These are phyloP conservation scores for Globisporangium solare DNA, from an alignment of 352 stramenopile genomes.

Conservation along the genomic window DNA sequence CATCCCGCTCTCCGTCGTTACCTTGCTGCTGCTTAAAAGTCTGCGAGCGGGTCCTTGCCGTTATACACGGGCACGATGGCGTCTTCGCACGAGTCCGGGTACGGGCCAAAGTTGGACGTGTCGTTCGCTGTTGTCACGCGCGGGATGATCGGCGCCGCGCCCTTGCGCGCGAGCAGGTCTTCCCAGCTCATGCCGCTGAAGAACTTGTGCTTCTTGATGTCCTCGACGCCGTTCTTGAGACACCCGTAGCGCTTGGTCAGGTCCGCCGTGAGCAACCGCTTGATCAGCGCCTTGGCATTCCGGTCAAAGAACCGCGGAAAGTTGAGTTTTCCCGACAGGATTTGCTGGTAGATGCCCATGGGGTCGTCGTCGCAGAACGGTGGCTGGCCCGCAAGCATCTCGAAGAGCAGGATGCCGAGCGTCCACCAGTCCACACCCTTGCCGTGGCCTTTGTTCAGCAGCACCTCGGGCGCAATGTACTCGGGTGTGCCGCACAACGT, in stretches of 20 bases:
- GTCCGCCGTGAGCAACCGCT: constrained; percentile 94
- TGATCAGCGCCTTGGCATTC: constrained; percentile 95
- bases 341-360: constrained; percentile 96
- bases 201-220: constrained; percentile 98
- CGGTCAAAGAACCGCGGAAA: constrained; percentile 95
- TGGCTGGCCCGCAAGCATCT: constrained; percentile 96
- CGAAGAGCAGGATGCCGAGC: constrained; percentile 95
- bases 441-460: constrained; percentile 87
- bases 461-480: constrained; percentile 91
- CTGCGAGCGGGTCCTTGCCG: constrained; percentile 89
- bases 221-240: constrained; percentile 92
- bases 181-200: constrained; percentile 92
- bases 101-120: constrained; percentile 97
- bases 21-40: constrained; percentile 88
- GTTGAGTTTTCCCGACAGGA: constrained; percentile 92
- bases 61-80: constrained; percentile 90
- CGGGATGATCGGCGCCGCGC: constrained; percentile 92
- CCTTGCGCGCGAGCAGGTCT: constrained; percentile 84
- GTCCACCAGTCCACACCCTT: constrained; percentile 96
- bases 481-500: constrained; percentile 92
- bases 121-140: constrained; percentile 88
- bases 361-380: constrained; percentile 96
- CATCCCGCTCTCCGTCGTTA: not conserved
- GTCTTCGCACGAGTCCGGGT: constrained; percentile 92
- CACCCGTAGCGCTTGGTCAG: constrained; percentile 97